Evolutionary conservation across 1,284 basidiomycete genomes (phyloP), one percentile per base, ranked within the genome.

Genomic region (Tylopilus sp.): DNA sequence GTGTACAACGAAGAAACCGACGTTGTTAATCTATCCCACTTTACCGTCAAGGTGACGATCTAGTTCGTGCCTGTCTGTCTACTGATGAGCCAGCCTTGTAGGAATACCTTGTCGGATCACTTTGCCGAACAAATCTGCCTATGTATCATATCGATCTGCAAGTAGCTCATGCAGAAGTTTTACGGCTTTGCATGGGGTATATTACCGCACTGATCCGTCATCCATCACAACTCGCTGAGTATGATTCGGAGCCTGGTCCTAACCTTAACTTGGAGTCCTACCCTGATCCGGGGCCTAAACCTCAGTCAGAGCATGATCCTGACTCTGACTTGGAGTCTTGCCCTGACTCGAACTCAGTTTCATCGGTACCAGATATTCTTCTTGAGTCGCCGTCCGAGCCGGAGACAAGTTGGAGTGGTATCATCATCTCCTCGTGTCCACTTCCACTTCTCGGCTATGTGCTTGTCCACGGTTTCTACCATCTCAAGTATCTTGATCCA

Each of bases 11-110:
- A 32, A 15, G 15, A 41, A 29, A 62, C 38, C 2, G 51, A 41
- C n/a, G 15, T 57, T 12, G 4, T 62, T 1, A 16, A 29, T 6
- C 56, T 62, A 1, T 62, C 61, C 1, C 61, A 62, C 36, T 62
- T 57, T 32, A 49, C 47, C 10, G 47, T 49, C 4, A 49, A 49
- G 47, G 47, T 49, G 12, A n/a, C 10, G 13, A 4, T 24, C 15
- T n/a, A 47, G 1, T 16, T n/a, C 1, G 8, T 19, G 16, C 39
- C 12, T 49, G 22, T 49, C 15, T 24, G 22, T 24, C 6, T 24
- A 15, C 22, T 49, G n/a, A 49, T 2, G 47, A 49, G 24, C 13
- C 22, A 24, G 19, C 6, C 13, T 9, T 49, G 41, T 33, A 62
- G 39, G 53, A 39, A 22, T 53, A 33, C 38, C 13, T 53, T 24